These are phyloP conservation scores for Sporothrix phasma DNA, from an alignment of 2,329 filamentous ascomycete genomes.

Conservation along the genomic window DNA sequence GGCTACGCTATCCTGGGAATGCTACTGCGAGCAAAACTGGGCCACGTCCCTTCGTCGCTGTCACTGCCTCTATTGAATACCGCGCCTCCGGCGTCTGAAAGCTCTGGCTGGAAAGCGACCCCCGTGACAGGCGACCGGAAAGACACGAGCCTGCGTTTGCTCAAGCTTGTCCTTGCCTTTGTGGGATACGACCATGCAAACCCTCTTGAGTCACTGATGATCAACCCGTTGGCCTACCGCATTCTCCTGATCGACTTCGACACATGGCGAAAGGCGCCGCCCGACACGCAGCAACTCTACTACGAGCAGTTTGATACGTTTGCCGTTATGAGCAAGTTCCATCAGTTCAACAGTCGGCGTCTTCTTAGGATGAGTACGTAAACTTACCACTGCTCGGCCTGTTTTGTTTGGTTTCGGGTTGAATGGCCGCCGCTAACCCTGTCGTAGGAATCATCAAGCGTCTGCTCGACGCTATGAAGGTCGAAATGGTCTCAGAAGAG, in stretches of 20 bases:
- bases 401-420: background rate
- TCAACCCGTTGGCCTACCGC: conserved; percentile 90
- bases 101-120: conserved; percentile 26
- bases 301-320: conserved; percentile 89
- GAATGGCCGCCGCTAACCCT: background rate
- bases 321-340: conserved; percentile 79
- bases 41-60: conserved; percentile 32
- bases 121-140: conserved; percentile 42
- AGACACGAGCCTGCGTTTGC: conserved; percentile 49
- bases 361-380: conserved; percentile 78
- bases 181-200: conserved; percentile 76
- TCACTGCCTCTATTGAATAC: conserved; percentile 13
- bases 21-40: conserved; percentile 74
- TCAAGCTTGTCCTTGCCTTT: conserved; percentile 72
- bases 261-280: conserved; percentile 74
- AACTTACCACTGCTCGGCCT: background rate
- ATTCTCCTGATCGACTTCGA: conserved; percentile 87
- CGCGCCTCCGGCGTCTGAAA: background rate
- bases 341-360: conserved; percentile 82
- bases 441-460: conserved; percentile 72
- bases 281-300: conserved; percentile 74
- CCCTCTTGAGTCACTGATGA: conserved; percentile 81
- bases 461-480: conserved; percentile 81
- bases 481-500: conserved; percentile 62
- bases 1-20: conserved; percentile 83